Conservation (phyloP, 1,284 basidiomycete genomes). For the Ustilago tritici region DNA sequence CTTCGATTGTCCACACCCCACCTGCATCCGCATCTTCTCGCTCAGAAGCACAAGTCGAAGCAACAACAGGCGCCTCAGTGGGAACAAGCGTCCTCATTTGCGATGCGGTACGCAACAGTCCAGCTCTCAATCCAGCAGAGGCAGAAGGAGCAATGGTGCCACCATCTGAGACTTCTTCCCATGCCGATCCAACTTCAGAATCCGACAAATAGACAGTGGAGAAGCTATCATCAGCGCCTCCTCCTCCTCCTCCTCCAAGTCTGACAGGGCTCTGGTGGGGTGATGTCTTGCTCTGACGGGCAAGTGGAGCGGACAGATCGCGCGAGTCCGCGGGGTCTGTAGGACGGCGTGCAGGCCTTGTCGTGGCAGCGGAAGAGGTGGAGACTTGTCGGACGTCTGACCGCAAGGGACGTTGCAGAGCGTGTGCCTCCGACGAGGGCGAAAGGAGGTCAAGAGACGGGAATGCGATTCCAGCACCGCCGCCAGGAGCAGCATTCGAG, state of each 20-base stretch:
- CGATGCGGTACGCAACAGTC: constrained; percentile 13
- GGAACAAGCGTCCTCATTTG: constrained; percentile 9
- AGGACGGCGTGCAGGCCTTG: constrained; percentile 19
- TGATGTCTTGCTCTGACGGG: neutral
- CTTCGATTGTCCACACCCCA: neutral
- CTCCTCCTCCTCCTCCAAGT: constrained; percentile 6
- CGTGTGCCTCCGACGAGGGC: constrained; percentile 13
- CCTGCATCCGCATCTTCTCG: neutral
- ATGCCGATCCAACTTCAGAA: constrained; percentile 43
- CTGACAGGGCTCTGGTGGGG: constrained; percentile 18
- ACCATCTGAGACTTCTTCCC: constrained; percentile 56
- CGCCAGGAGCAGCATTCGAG: constrained; percentile 1
- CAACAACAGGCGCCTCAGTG: neutral
- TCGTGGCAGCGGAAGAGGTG: constrained; percentile 40
- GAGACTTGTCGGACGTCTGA: constrained; percentile 37
- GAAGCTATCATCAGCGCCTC: constrained; percentile 39
- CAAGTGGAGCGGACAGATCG: neutral
- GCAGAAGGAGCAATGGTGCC: constrained; percentile 41
- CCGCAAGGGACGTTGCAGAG: constrained; percentile 23
- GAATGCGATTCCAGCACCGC: constrained; percentile 32
- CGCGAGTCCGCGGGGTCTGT: constrained; percentile 9
- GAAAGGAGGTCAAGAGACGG: constrained; percentile 45
- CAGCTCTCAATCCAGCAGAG: constrained; percentile 2
- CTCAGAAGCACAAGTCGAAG: neutral
- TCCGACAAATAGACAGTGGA: constrained; percentile 42